These are phyloP conservation scores for Peronospora farinosa DNA, from an alignment of 352 stramenopile species.

Conservation along the genomic window DNA sequence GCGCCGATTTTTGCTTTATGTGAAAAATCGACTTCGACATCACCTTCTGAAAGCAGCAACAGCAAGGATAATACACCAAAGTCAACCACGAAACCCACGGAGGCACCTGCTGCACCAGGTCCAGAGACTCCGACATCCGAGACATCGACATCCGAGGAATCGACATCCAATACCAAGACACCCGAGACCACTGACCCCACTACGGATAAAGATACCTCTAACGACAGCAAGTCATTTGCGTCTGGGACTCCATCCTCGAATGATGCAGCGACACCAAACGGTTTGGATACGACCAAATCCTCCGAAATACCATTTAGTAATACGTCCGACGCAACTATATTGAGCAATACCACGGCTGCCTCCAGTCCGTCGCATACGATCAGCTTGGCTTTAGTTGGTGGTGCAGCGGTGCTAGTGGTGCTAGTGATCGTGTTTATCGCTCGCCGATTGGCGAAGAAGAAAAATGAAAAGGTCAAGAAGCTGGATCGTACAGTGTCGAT, in stretches of 20 bases:
- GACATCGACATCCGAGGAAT: neutral
- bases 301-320: neutral
- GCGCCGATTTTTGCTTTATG: constrained; percentile 26
- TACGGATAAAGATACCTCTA: constrained; percentile 6
- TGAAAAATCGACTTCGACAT: constrained; percentile 9
- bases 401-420: constrained; percentile 32
- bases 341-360: constrained; percentile 4
- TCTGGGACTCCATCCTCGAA: neutral
- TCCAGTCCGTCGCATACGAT: constrained; percentile 19
- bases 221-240: constrained; percentile 3
- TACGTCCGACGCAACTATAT: constrained; percentile 3
- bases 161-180: neutral
- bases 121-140: neutral
- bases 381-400: constrained; percentile 45
- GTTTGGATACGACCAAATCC: constrained; percentile 4
- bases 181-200: neutral
- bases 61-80: constrained; percentile 2
- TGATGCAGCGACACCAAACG: neutral
- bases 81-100: constrained; percentile 3
- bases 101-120: neutral
- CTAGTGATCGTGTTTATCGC: constrained; percentile 48
- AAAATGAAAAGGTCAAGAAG: constrained; percentile 24
- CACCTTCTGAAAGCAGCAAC: constrained; percentile 7
- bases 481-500: constrained; percentile 30
- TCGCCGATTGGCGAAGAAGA: constrained; percentile 27